Base-by-base conservation (phyloP, 2,329 filamentous ascomycete species). In the Epicoccum nigrum region DNA sequence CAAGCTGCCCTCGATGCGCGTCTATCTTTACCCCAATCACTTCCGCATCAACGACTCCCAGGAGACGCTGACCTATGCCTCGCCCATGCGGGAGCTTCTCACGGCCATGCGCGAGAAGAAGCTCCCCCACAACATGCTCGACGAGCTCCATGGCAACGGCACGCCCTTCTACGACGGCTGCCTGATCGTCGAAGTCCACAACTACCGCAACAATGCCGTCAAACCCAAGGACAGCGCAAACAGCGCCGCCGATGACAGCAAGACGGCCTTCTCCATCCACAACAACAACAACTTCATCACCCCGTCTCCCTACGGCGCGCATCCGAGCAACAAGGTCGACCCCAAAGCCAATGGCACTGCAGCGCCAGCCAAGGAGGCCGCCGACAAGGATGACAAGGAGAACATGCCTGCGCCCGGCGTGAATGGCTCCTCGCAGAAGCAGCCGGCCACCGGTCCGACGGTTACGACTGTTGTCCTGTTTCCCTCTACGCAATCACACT, bases 231-330 rank as follows among this genome's bases (percentile, higher is more conserved):
- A 79, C 79, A 62, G 72, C 47, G 65, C 69, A 34, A 68, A 55
- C 56, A 74, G 51, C 62, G 79, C 84, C 1, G 78, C 82, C 16
- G 83, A 83, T 28, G 86, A 62, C 25, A 66, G 81, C 59, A 87
- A 86, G 45, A 83, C 83, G 31, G 85, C 87, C 9, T 93, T 90
- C 57, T 97, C 92, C 0, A 87, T 99, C 35, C 92, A 99, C 73
- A 96, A 96, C 71, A 90, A 92, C 71, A 96, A 92, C 66, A 86
- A 86, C 54, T 94, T 91, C 65, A 81, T 97, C 39, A 97, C 92
- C 0, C 94, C 93, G 0, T 97, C 94, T 0, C 85, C 92, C 0
- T 92, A 88, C 69, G 89, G 85, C 0, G 86, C 90, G 0, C 96
- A 87, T 68, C 90, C 77, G 1, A 66, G 51, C 59, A 52, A 56